Percentiles rank a stretch among this genome's conserved stretches.
phyloP scores from a whole-genome alignment of 495 filamentous ascomycete species.

The Penicillium cataractarum region DNA sequence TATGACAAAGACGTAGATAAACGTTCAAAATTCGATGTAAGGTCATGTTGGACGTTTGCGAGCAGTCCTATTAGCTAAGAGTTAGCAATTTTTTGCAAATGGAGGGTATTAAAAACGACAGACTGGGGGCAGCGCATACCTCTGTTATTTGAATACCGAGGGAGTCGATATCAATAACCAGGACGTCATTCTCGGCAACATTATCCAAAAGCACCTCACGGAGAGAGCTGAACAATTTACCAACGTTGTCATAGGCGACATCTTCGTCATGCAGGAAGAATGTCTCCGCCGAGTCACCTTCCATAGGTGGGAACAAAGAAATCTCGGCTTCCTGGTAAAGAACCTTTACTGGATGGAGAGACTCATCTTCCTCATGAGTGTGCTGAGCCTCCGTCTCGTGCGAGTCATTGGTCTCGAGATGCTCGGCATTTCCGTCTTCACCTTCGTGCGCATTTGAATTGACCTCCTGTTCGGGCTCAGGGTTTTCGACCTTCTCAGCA shows the following conservation, averaged over 20 bases:
- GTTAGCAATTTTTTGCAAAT: constrained; percentile 29
- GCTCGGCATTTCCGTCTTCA: constrained; percentile 6
- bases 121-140: constrained; percentile 49
- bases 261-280: constrained; percentile 74
- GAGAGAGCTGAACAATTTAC: constrained; percentile 64
- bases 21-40: constrained; percentile 61
- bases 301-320: constrained; percentile 67
- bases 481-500: constrained; percentile 5
- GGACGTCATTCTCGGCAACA: constrained; percentile 66
- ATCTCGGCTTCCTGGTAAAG: constrained; percentile 70
- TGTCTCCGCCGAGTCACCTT: constrained; percentile 65
- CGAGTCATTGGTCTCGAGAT: constrained; percentile 14
- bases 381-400: constrained; percentile 19
- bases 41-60: constrained; percentile 45
- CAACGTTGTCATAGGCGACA: constrained; percentile 59
- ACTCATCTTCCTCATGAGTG: constrained; percentile 16
- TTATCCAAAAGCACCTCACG: constrained; percentile 69
- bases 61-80: constrained; percentile 44
- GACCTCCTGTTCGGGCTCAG: constrained; percentile 13
- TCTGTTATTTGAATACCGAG: constrained; percentile 73
- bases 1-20: constrained; percentile 58
- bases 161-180: constrained; percentile 67
- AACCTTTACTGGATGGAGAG: constrained; percentile 59
- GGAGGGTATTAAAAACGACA: background rate
- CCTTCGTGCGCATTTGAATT: constrained; percentile 5